A percentile compares a stretch with the other conserved stretches of the same genome.
phyloP scores from a whole-genome alignment of 2,329 filamentous ascomycete species.

The Colletotrichum sp. region DNA sequence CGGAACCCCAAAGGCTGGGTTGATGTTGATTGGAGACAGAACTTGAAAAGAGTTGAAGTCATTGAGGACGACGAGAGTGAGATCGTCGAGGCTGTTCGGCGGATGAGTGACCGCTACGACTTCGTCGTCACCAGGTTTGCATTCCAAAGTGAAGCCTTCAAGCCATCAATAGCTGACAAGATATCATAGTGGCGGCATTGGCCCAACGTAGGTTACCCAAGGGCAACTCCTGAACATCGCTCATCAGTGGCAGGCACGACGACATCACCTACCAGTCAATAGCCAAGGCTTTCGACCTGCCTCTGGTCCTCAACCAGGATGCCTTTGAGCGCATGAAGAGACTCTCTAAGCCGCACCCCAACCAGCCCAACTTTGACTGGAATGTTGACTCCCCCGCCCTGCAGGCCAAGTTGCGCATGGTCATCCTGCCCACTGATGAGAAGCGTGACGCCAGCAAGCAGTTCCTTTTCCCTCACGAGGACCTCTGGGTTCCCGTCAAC shows the following conservation, averaged over 20 bases:
- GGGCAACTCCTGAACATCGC: neutral
- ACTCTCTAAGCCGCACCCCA: conserved; percentile 75
- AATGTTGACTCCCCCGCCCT: conserved; percentile 79
- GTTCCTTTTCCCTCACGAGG: conserved; percentile 77
- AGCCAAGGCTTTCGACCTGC: conserved; percentile 83
- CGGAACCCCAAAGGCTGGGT: too few relatives aligned
- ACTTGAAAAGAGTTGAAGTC: conserved; percentile 87
- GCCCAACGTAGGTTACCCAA: conserved; percentile 75
- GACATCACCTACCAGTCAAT: conserved; percentile 97
- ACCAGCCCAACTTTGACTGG: conserved; percentile 82
- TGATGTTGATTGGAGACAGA: conserved; percentile 38
- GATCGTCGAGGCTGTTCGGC: conserved; percentile 83
- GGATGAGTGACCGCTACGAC: conserved; percentile 91
- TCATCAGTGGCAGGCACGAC: conserved; percentile 72
- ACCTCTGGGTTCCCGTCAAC: conserved; percentile 88
- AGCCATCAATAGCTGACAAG: conserved; percentile 13
- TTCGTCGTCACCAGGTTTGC: conserved; percentile 83
- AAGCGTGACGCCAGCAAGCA: conserved; percentile 70
- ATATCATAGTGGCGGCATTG: conserved; percentile 77
- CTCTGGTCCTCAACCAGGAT: conserved; percentile 77
- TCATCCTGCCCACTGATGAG: conserved; percentile 80
- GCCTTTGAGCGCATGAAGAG: conserved; percentile 84
- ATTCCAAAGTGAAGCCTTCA: neutral
- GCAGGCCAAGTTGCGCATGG: conserved; percentile 88
- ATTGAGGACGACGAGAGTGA: conserved; percentile 91